phyloP scores from a whole-genome alignment of 2,329 filamentous ascomycete species.

The Trichoderma sp. region DNA sequence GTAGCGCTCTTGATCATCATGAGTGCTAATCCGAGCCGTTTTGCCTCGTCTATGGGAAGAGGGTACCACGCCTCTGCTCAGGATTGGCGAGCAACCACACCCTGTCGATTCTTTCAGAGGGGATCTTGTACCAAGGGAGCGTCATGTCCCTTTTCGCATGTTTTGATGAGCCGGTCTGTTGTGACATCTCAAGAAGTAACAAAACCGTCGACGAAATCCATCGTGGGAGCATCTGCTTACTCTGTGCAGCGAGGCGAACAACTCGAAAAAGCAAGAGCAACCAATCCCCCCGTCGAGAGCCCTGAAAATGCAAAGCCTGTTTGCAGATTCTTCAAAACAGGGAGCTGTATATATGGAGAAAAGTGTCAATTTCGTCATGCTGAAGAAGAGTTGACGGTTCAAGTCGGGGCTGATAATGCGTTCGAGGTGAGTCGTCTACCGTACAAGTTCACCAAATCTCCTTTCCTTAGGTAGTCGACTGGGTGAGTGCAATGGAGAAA shows the following conservation, averaged over 20 bases:
- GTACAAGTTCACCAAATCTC: not conserved
- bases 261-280: not conserved
- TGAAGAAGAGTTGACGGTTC: not conserved
- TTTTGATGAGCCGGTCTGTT: not conserved
- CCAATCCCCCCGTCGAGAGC: not conserved
- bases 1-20: not conserved
- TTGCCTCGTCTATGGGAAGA: not conserved
- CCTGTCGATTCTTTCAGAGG: conserved; percentile 13
- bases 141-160: not conserved
- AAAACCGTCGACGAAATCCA: not conserved
- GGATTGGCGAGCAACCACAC: not conserved
- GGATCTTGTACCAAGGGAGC: not conserved
- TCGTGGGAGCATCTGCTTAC: not conserved
- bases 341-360: conserved; percentile 6
- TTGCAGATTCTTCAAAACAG: not conserved
- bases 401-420: not conserved
- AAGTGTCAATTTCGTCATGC: not conserved
- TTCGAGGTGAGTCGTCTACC: not conserved
- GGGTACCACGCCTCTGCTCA: not conserved
- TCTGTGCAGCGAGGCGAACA: not conserved
- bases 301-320: not conserved
- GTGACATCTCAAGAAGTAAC: not conserved
- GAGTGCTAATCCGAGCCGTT: not conserved
- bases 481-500: not conserved
- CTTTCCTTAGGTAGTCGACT: not conserved